phyloP scores from a whole-genome alignment of 2,329 filamentous ascomycete species.

The Aspergillus quadricinctus region DNA sequence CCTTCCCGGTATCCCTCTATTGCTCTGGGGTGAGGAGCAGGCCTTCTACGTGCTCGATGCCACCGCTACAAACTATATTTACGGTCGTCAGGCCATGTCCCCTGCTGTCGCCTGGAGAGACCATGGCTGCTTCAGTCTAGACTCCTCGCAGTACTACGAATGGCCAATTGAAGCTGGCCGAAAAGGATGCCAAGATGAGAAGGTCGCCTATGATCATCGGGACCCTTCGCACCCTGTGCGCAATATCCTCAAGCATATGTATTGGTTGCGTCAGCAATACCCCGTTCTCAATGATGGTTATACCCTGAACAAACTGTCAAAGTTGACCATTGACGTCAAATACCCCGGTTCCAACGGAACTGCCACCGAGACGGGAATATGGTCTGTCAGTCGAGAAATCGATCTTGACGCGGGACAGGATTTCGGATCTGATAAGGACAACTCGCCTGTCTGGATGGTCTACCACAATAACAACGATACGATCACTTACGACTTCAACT shows the following conservation, averaged over 20 bases:
- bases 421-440: slow-evolving; percentile 38
- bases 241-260: slow-evolving; percentile 58
- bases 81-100: slow-evolving; percentile 58
- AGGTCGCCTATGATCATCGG: slow-evolving; percentile 56
- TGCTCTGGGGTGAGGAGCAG: slow-evolving; percentile 63
- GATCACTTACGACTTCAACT: slow-evolving; percentile 54
- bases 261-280: slow-evolving; percentile 52
- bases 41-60: slow-evolving; percentile 60
- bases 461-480: slow-evolving; percentile 45
- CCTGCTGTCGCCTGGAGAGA: slow-evolving; percentile 58
- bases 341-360: slow-evolving; percentile 50
- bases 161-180: slow-evolving; percentile 53
- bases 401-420: slow-evolving; percentile 47
- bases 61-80: slow-evolving; percentile 60
- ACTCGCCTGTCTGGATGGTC: slow-evolving; percentile 42
- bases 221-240: slow-evolving; percentile 58
- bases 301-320: slow-evolving; percentile 51
- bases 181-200: slow-evolving; percentile 53
- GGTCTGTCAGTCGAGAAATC: slow-evolving; percentile 52
- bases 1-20: slow-evolving; percentile 57
- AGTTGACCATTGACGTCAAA: too few species aligned
- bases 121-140: slow-evolving; percentile 58
- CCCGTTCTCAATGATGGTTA: slow-evolving; percentile 58
- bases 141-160: slow-evolving; percentile 52
- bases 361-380: slow-evolving; percentile 55